Evolutionary conservation across 345 rosid genomes (phyloP).

Genomic region (Bruguiera gymnorhiza): DNA sequence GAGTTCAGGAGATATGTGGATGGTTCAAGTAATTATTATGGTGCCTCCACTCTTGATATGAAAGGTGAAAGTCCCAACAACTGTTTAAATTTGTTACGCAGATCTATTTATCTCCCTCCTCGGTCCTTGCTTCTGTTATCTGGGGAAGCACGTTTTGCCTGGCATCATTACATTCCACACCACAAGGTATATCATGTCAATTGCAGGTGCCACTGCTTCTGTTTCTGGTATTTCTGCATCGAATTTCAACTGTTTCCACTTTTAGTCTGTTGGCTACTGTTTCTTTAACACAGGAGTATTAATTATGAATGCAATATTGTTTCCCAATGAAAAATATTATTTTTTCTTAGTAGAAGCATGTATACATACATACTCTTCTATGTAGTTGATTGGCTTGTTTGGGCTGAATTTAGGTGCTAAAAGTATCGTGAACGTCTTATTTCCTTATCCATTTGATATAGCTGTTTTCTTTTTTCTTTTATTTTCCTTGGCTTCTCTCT

Average conservation of each 20-base stretch:
- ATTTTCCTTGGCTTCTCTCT: too few relatives aligned
- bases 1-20: conserved; percentile 77
- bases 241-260: background rate
- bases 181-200: conserved; percentile 56
- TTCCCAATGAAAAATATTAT: background rate
- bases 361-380: too few relatives aligned
- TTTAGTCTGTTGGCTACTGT: too few relatives aligned
- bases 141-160: conserved; percentile 94
- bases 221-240: background rate
- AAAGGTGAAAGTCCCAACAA: conserved; percentile 34
- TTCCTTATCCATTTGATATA: too few relatives aligned
- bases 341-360: background rate
- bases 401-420: too few relatives aligned
- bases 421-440: too few relatives aligned
- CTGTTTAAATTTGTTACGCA: conserved; percentile 42
- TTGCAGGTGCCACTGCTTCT: background rate
- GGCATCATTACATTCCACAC: conserved; percentile 97
- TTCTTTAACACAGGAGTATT: too few relatives aligned
- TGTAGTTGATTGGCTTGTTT: too few relatives aligned
- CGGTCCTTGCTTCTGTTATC: conserved; percentile 86
- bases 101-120: conserved; percentile 78
- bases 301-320: too few relatives aligned
- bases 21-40: conserved; percentile 42
- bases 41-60: conserved; percentile 27
- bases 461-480: too few relatives aligned